Conservation (phyloP, 2,329 filamentous ascomycete genomes). For the Calonectria fujianensis region DNA sequence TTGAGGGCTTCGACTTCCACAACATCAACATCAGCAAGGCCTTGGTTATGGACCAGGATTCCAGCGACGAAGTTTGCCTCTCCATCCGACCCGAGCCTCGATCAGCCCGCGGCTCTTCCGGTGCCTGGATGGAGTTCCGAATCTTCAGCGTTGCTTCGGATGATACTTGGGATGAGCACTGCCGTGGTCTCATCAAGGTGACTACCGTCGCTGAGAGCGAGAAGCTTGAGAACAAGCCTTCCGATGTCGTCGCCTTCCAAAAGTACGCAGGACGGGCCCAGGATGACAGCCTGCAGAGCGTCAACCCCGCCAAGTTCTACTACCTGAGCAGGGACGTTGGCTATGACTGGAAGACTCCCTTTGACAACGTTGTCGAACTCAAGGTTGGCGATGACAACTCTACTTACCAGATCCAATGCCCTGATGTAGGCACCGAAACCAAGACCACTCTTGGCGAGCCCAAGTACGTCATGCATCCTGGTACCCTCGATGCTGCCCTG, state of each 20-base stretch:
- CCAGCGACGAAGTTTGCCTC: conserved; percentile 29
- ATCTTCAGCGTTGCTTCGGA: conserved; percentile 36
- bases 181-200: conserved; percentile 37
- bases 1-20: conserved; percentile 39
- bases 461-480: conserved; percentile 26
- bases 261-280: not conserved
- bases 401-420: conserved; percentile 22
- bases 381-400: conserved; percentile 29
- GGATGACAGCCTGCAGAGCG: conserved; percentile 21
- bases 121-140: conserved; percentile 40
- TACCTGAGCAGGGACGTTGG: conserved; percentile 34
- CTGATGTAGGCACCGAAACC: conserved; percentile 25
- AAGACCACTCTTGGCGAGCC: conserved; percentile 25
- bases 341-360: conserved; percentile 30
- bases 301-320: conserved; percentile 30
- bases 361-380: conserved; percentile 32
- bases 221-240: conserved; percentile 21
- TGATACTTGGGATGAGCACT: conserved; percentile 37
- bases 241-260: conserved; percentile 16
- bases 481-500: conserved; percentile 27
- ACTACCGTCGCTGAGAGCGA: not conserved
- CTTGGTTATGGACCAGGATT: conserved; percentile 32
- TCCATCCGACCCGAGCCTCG: conserved; percentile 38
- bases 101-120: conserved; percentile 38
- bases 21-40: conserved; percentile 36